phyloP scores from a whole-genome alignment of 495 filamentous ascomycete genomes.

The Durotheca rogersii region DNA sequence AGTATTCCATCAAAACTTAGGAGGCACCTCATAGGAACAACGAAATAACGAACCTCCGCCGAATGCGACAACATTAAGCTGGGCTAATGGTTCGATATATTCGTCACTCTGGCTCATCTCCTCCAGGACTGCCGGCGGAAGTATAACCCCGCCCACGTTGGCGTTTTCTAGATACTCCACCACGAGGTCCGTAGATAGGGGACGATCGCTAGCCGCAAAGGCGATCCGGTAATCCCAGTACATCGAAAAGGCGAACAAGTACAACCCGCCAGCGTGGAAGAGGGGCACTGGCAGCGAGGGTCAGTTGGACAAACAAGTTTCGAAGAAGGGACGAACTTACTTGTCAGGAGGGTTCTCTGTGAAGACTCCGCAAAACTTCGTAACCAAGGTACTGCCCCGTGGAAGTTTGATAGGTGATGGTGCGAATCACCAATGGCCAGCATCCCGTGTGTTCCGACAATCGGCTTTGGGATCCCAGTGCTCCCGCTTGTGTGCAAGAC shows the following conservation, averaged over 20 bases:
- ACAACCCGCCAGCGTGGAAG: constrained; percentile 40
- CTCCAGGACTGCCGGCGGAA: constrained; percentile 48
- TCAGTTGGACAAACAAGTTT: too few relatives aligned
- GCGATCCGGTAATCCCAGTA: constrained; percentile 37
- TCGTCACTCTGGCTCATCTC: constrained; percentile 41
- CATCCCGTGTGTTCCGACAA: constrained; percentile 51
- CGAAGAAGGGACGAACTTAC: constrained; percentile 19
- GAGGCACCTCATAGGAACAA: background rate
- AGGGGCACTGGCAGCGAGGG: constrained; percentile 34
- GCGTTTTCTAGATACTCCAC: constrained; percentile 37
- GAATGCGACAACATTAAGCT: constrained; percentile 38
- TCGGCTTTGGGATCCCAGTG: constrained; percentile 58
- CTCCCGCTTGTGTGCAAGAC: constrained; percentile 64
- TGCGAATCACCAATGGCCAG: constrained; percentile 45
- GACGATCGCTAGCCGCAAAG: constrained; percentile 41
- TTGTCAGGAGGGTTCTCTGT: constrained; percentile 11
- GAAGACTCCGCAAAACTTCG: constrained; percentile 13
- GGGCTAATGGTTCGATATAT: constrained; percentile 30
- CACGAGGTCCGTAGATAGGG: constrained; percentile 38
- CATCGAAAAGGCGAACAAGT: constrained; percentile 31
- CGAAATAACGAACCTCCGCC: constrained; percentile 50
- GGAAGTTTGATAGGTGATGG: constrained; percentile 17
- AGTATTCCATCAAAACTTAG: constrained; percentile 2
- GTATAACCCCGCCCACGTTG: constrained; percentile 33
- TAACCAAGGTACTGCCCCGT: constrained; percentile 32